phyloP scores from a whole-genome alignment of 306 rosid genomes.

The Hippophae rhamnoides region DNA sequence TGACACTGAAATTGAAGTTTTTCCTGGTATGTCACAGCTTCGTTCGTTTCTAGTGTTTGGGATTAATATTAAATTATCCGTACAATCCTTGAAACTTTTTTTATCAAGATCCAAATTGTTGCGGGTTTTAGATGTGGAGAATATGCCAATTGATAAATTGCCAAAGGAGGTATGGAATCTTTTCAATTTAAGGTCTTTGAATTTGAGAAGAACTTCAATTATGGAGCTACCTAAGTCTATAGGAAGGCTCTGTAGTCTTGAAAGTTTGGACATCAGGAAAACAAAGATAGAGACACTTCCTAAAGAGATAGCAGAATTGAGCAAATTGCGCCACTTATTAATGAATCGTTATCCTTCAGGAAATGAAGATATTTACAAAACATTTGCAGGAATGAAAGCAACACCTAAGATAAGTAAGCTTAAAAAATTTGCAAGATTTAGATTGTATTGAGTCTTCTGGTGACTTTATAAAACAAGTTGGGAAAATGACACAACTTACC shows the following conservation, averaged over 20 bases:
- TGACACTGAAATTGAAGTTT: not conserved
- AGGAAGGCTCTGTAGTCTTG: constrained; percentile 9
- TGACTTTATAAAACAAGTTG: not conserved
- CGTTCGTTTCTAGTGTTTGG: constrained; percentile 7
- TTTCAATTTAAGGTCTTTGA: constrained; percentile 21
- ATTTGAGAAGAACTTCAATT: constrained; percentile 5
- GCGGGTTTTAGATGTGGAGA: constrained; percentile 10
- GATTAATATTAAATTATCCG: not conserved
- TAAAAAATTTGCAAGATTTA: constrained; percentile 3
- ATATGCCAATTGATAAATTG: not conserved
- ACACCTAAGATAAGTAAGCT: not conserved
- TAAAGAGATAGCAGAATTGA: not conserved
- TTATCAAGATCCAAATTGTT: constrained; percentile 11
- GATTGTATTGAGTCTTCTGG: not conserved
- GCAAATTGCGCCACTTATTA: constrained; percentile 9
- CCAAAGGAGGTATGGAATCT: constrained; percentile 5
- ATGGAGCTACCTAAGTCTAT: constrained; percentile 16
- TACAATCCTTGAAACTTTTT: not conserved
- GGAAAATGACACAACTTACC: constrained; percentile 9
- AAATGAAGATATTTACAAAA: not conserved
- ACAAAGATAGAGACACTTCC: constrained; percentile 5
- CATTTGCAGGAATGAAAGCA: not conserved
- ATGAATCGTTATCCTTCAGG: not conserved
- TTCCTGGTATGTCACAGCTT: constrained; percentile 1
- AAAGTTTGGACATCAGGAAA: constrained; percentile 11